These are phyloP conservation scores for Puccinia triticina DNA, from an alignment of 1,284 basidiomycete species.

Conservation along the genomic window DNA sequence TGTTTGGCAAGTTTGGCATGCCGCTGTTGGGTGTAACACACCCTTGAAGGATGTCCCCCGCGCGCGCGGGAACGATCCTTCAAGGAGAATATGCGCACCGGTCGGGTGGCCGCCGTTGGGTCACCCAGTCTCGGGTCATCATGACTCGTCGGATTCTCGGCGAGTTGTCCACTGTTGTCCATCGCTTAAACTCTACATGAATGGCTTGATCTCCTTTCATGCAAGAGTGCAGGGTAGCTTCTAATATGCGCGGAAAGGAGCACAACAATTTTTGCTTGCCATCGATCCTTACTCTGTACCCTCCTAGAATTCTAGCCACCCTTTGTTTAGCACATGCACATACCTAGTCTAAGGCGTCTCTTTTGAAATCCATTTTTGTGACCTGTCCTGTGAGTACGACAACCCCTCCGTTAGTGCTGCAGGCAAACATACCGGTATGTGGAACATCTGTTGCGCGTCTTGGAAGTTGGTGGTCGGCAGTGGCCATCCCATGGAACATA, in stretches of 20 bases:
- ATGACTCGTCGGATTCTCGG: background rate
- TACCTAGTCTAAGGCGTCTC: background rate
- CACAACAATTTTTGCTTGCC: background rate
- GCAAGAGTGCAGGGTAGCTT: background rate
- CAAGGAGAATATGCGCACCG: no score
- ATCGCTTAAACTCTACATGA: no score
- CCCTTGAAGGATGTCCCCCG: no score
- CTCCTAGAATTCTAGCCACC: background rate
- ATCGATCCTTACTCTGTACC: background rate
- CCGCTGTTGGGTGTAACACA: no score
- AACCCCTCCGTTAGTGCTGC: background rate
- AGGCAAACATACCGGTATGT: background rate
- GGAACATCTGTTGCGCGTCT: background rate
- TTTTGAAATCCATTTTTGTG: background rate
- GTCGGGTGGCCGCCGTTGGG: no score
- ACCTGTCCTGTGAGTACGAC: background rate
- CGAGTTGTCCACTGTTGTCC: background rate
- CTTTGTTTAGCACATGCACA: background rate
- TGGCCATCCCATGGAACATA: background rate
- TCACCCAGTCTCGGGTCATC: background rate
- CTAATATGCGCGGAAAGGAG: background rate
- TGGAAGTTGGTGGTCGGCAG: background rate
- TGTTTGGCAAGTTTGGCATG: no score
- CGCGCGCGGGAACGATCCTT: no score
- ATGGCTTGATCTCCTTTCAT: slow-evolving; percentile 5